phyloP scores from a whole-genome alignment of 495 filamentous ascomycete species.

The Pseudoneurospora amorphoporcata region DNA sequence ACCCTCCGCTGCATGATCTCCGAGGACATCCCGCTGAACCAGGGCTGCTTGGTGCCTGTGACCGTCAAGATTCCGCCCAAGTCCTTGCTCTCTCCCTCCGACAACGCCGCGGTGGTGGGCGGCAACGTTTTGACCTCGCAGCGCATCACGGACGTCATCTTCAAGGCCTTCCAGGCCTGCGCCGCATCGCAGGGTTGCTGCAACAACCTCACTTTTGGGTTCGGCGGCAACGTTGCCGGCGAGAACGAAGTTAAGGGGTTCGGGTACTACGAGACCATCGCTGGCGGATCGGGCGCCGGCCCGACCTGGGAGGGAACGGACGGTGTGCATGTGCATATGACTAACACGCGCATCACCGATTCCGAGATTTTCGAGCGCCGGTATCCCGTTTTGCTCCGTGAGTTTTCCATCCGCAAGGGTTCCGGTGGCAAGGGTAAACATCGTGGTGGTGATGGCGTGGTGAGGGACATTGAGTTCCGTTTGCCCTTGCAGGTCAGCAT shows the following conservation, averaged over 20 bases:
- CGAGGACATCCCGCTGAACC: slow-evolving; percentile 91
- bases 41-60: slow-evolving; percentile 87
- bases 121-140: slow-evolving; percentile 91
- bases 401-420: slow-evolving; percentile 65
- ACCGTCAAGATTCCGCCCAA: slow-evolving; percentile 72
- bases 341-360: slow-evolving; percentile 97
- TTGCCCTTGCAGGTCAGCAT: slow-evolving; percentile 83
- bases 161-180: slow-evolving; percentile 82
- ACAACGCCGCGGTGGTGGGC: slow-evolving; percentile 85
- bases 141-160: slow-evolving; percentile 87
- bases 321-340: slow-evolving; percentile 95
- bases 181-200: slow-evolving; percentile 87
- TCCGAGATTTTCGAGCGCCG: slow-evolving; percentile 90
- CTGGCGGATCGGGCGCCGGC: slow-evolving; percentile 83
- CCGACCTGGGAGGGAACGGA: slow-evolving; percentile 79
- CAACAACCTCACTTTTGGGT: slow-evolving; percentile 83
- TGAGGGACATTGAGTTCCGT: slow-evolving; percentile 91
- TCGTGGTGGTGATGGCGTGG: slow-evolving; percentile 77
- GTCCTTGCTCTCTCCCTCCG: slow-evolving; percentile 76
- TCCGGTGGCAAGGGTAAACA: slow-evolving; percentile 68
- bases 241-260: slow-evolving; percentile 60
- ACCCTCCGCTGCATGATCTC: slow-evolving; percentile 86
- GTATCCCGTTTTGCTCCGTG: slow-evolving; percentile 77
- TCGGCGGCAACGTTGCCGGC: slow-evolving; percentile 66
- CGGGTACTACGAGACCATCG: slow-evolving; percentile 97